Evolutionary conservation across 257 asterid genomes (phyloP), one percentile per base, ranked within the genome.

Genomic region (Solanum acaule): DNA sequence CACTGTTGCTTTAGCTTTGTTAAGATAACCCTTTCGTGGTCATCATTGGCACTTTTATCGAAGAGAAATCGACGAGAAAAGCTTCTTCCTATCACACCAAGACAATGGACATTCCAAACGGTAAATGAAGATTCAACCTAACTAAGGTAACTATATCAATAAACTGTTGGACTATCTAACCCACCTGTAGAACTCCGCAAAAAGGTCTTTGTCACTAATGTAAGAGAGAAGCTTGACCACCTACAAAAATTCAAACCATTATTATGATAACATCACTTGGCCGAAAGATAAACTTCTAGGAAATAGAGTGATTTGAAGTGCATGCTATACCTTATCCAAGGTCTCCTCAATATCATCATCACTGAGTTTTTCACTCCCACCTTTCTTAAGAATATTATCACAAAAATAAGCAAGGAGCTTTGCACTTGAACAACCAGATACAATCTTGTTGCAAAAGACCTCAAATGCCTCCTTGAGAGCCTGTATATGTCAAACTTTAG

Each of bases 401-500:
- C 96, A 94, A 79, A 92, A 94, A n/a, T 94, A 93, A 65, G 96
- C 96, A 84, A 94, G 94, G 87, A 93, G 95, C 86, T 94, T 95
- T 5, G 95, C 94, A 84, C 92, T 94, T 56, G 96, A 92, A 88
- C 93, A 92, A 84, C 96, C 96, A 89, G 95, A 88, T 72, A 94
- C 93, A 76, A 94, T 94, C 90, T 92, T 94, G 93, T 94, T 94
- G 93, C 95, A 93, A 75, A 94, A 94, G 78, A 90, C 91, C 89
- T 94, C 96, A 89, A 94, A 94, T 7, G 96, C 96, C 89, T 94
- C 95, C 88, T 94, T 94, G 65, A 94, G 95, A 78, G 96, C 96
- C 95, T 93, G 33, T 40, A 63, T 84, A 85, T 38, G 6, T n/a
- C 46, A 76, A 25, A 75, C 31, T 23, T 89, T 78, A 82, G 31